Evolutionary conservation across 805 yeast genomes (phyloP).

Genomic region (Zygosaccharomyces kombuchaensis): DNA sequence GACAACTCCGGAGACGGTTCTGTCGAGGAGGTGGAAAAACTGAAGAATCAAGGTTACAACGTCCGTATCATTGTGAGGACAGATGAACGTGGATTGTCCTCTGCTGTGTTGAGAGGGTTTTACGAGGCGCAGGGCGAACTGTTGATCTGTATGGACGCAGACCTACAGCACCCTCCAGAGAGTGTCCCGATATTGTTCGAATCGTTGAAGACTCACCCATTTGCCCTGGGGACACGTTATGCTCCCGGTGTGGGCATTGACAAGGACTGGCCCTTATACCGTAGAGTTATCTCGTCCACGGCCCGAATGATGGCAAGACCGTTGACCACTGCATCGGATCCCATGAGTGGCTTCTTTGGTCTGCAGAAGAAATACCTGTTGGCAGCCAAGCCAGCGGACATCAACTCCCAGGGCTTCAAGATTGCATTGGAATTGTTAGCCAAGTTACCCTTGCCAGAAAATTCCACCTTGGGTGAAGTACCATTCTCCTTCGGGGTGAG

Average conservation of each 20-base stretch:
- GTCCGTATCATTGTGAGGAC: conserved; percentile 49
- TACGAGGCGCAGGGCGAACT: conserved; percentile 45
- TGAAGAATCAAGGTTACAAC: conserved; percentile 44
- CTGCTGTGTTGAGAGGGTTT: conserved; percentile 48
- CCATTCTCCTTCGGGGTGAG: conserved; percentile 51
- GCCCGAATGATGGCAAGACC: conserved; percentile 49
- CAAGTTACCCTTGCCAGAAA: conserved; percentile 41
- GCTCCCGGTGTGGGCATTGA: conserved; percentile 54
- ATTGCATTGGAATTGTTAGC: conserved; percentile 47
- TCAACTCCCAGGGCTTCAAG: conserved; percentile 46
- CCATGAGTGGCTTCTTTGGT: conserved; percentile 52
- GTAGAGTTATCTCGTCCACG: conserved; percentile 46
- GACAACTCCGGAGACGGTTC: conserved; percentile 51
- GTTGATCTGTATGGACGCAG: conserved; percentile 51
- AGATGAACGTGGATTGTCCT: conserved; percentile 46
- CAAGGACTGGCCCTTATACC: conserved; percentile 49
- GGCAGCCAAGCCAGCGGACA: conserved; percentile 33
- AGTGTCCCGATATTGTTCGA: conserved; percentile 44
- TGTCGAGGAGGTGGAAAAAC: conserved; percentile 46
- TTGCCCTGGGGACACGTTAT: conserved; percentile 48
- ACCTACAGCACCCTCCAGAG: conserved; percentile 52
- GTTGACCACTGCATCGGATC: conserved; percentile 48
- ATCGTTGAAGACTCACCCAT: conserved; percentile 40
- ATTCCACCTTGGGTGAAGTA: conserved; percentile 41
- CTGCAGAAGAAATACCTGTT: conserved; percentile 42